A percentile compares a stretch with the other conserved stretches of the same genome.
phyloP scores from a whole-genome alignment of 1,284 basidiomycete species.

The Coniferiporia sulphurascens region DNA sequence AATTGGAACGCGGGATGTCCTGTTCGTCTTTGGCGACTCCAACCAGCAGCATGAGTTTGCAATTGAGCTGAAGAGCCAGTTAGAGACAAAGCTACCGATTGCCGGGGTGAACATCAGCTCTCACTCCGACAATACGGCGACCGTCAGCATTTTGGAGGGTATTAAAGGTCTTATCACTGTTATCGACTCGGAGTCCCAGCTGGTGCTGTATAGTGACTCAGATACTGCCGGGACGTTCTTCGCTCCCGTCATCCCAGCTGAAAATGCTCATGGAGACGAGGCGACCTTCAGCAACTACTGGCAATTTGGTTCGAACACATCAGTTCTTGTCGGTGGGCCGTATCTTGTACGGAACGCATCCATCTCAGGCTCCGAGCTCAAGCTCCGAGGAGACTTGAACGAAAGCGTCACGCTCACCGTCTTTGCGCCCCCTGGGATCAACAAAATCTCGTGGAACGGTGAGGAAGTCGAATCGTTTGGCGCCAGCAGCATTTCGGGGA shows the following conservation, averaged over 20 bases:
- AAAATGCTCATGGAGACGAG: conserved; percentile 17
- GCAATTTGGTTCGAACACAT: conserved; percentile 46
- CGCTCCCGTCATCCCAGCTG: conserved; percentile 40
- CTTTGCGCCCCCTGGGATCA: conserved; percentile 47
- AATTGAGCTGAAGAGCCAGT: conserved; percentile 32
- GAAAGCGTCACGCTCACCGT: conserved; percentile 41
- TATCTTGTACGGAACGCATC: conserved; percentile 49
- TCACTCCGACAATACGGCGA: conserved; percentile 28
- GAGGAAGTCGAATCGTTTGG: conserved; percentile 33
- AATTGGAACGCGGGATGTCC: conserved; percentile 61
- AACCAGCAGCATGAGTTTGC: conserved; percentile 55
- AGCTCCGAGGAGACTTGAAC: conserved; percentile 45
- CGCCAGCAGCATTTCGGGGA: conserved; percentile 22
- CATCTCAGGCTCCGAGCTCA: conserved; percentile 34
- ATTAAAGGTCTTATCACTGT: conserved; percentile 54
- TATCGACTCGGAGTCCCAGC: conserved; percentile 59
- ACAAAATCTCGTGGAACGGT: conserved; percentile 67
- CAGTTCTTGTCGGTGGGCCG: conserved; percentile 52
- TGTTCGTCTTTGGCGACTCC: conserved; percentile 62
- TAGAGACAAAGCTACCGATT: background rate
- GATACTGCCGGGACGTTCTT: conserved; percentile 55
- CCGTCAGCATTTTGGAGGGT: conserved; percentile 49
- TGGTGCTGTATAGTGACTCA: conserved; percentile 63
- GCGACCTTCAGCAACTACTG: conserved; percentile 35
- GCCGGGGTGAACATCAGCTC: background rate